Base-by-base conservation (phyloP, 495 filamentous ascomycete species). In the Delitschia confertaspora region DNA sequence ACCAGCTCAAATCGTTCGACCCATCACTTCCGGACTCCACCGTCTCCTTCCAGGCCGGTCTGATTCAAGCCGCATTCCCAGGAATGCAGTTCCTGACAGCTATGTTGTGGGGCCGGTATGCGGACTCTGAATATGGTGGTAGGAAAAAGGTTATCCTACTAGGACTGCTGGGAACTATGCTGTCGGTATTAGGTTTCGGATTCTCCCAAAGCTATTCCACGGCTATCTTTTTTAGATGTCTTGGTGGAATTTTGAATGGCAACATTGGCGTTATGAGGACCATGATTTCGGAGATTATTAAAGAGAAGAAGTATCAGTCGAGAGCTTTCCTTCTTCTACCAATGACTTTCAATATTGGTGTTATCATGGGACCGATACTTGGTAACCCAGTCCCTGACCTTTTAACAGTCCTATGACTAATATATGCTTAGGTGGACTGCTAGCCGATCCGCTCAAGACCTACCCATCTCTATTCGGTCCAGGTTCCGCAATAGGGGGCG, bases 1-100 rank as follows among this genome's bases (percentile, higher is more conserved):
- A 71, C 58, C 71, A 75, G 33, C 65, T 78, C 19, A 67, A 69
- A 36, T 75, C 72, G 26, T 69, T 75, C 47, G 31, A 65, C 53
- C 47, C 60, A 14, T 57, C 55, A 5, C 41, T 53, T n/a, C 39
- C 65, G 16, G 55, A 62, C 54, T 56, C 60, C 7, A 58, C 55
- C 3, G 85, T 91, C 45, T 76, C 85, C 6, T 74, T 72, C 17
- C 85, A 89, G 51, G 84, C 82, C 3, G 85, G 85, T 35, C 71
- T 89, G 22, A 68, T 93, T 30, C 79, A 84, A 49, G 83, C 80
- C 24, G 76, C 76, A 46, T 93, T 91, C 58, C 84, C 84, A 0
- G 82, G 79, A 4, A 82, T 83, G 5, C 85, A 93, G 65, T 87
- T 87, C 60, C 68, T 84, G 19, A 89, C 85, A 1, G 83, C 82